These are phyloP conservation scores for Zelopaecilomyces penicillatus DNA, from an alignment of 2,329 filamentous ascomycete genomes.

Conservation along the genomic window DNA sequence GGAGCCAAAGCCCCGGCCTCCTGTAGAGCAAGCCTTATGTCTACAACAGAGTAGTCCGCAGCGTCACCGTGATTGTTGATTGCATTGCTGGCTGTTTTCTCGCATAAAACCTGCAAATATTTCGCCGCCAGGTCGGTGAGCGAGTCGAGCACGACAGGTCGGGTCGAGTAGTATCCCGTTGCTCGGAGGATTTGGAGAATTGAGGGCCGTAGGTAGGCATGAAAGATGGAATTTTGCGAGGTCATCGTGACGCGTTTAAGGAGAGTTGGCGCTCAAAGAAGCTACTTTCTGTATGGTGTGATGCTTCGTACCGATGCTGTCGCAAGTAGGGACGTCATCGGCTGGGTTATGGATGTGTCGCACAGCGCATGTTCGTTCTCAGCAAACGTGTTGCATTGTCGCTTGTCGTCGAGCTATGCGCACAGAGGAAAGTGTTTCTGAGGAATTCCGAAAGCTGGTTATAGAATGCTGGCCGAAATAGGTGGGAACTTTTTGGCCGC, in stretches of 20 bases:
- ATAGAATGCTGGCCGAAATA: too few relatives aligned
- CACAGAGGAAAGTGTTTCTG: too few relatives aligned
- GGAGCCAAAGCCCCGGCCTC: constrained; percentile 70
- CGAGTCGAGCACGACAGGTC: constrained; percentile 74
- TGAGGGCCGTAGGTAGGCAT: constrained; percentile 75
- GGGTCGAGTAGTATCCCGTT: constrained; percentile 78
- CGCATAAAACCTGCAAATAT: constrained; percentile 69
- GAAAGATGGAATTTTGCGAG: constrained; percentile 44
- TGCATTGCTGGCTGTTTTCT: constrained; percentile 63
- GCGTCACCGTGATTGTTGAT: constrained; percentile 56
- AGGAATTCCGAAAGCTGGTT: too few relatives aligned
- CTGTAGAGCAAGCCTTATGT: constrained; percentile 78
- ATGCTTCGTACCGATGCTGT: constrained; percentile 16
- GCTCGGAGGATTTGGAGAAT: constrained; percentile 88
- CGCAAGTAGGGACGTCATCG: constrained; percentile 23
- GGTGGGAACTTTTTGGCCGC: too few relatives aligned
- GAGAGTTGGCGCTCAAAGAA: background rate
- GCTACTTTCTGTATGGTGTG: background rate
- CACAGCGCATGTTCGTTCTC: constrained; percentile 21
- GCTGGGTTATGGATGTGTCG: constrained; percentile 13
- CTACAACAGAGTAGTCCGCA: constrained; percentile 46
- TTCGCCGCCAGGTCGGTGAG: constrained; percentile 79
- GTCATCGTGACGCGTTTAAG: constrained; percentile 28
- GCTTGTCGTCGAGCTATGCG: too few relatives aligned
- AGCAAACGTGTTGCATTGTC: too few relatives aligned